Base-by-base conservation (phyloP, 768 basidiomycete genomes). In the Naganishia vaughanmartiniae region DNA sequence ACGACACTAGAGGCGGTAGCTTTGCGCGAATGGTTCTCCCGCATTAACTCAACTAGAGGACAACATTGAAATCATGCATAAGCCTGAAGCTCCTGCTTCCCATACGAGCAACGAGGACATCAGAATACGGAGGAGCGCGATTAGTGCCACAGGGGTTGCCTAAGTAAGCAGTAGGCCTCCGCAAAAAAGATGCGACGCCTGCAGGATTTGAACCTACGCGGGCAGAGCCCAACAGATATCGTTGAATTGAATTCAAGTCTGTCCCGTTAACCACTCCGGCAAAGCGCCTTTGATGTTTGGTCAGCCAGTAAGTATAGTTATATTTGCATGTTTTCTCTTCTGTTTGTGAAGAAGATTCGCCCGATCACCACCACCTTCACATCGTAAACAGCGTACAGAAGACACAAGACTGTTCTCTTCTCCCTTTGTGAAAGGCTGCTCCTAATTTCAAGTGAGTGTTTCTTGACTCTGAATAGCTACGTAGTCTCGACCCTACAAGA, bases 191-290 rank as follows among this genome's bases (percentile, higher is more conserved):
- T 24, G 17, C 60, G 60, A 63, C 60, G 60, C 60, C 60, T 63
- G 60, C 60, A 63, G 60, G 60, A 63, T 63, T 63, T 63, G 60
- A 63, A 63, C 60, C 60, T 63, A 45, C 60, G 60, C 60, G 60
- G 60, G 60, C 60, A 63, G 60, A 63, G 60, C 60, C 60, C 60
- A 63, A 63, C 60, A 63, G 60, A 63, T 63, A 45, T 24, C 60
- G 39, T 63, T 63, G 60, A 63, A 42, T 45, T 26, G 42, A 28
- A 63, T 63, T 63, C 60, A 63, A 63, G 60, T 63, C 60, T 63
- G 60, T 63, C 60, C 60, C 60, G 60, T 63, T 63, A 63, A 63
- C 60, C 60, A 63, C 60, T 63, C 60, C 60, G 60, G 60, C 60
- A 63, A 63, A 63, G 60, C 60, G 60, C 60, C 60, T 63, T 51